phyloP scores from a whole-genome alignment of 2,329 filamentous ascomycete species.

The Orbilia brochopaga region DNA sequence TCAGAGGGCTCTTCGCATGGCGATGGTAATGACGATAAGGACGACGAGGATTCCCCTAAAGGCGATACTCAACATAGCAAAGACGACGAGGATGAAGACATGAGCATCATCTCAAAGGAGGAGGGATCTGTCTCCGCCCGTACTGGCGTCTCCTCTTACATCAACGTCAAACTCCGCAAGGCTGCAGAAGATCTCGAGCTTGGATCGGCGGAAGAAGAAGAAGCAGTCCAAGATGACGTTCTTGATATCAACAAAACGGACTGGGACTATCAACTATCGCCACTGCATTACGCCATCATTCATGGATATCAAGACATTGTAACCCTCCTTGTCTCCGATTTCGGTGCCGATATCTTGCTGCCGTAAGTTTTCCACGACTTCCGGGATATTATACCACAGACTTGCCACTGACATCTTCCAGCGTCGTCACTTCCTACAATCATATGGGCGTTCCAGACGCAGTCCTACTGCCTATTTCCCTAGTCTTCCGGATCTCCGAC shows the following conservation, averaged over 20 bases:
- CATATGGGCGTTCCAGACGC: conserved; percentile 62
- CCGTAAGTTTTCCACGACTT: conserved; percentile 68
- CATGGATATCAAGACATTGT: conserved; percentile 74
- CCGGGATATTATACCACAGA: conserved; percentile 25
- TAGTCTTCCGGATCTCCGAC: conserved; percentile 69
- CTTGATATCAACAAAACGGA: conserved; percentile 78
- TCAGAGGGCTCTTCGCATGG: too few species aligned
- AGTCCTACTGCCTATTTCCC: conserved; percentile 71
- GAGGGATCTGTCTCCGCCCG: conserved; percentile 53
- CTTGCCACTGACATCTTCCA: conserved; percentile 42
- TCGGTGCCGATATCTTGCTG: conserved; percentile 76
- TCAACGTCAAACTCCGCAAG: conserved; percentile 56
- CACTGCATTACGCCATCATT: conserved; percentile 79
- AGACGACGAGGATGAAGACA: conserved; percentile 59
- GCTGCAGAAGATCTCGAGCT: conserved; percentile 60
- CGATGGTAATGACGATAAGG: too few species aligned
- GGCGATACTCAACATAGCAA: not conserved
- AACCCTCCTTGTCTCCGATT: conserved; percentile 68
- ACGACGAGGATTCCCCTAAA: too few species aligned
- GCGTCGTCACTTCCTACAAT: conserved; percentile 50
- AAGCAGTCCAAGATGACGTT: conserved; percentile 59
- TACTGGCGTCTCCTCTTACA: conserved; percentile 19
- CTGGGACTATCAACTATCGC: conserved; percentile 67
- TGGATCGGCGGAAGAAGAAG: not conserved
- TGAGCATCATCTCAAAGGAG: conserved; percentile 61